Evolutionary conservation across 768 basidiomycete species (phyloP).

Genomic region (Lactifluus pinguis): DNA sequence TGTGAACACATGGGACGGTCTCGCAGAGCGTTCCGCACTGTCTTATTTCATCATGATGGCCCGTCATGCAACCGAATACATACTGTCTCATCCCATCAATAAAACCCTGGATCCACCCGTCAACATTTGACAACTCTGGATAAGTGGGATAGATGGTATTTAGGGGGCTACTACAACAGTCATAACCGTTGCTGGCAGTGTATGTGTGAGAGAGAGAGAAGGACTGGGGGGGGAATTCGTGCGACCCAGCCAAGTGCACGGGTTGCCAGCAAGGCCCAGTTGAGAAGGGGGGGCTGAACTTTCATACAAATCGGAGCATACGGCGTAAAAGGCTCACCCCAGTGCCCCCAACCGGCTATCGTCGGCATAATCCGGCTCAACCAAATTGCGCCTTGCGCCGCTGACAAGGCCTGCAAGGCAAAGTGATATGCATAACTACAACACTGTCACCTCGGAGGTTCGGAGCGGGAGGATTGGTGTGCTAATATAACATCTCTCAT

Average conservation of each 20-base stretch:
- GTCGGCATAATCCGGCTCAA: background rate
- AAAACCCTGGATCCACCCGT: background rate
- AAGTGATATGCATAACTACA: no score
- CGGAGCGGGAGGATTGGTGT: background rate
- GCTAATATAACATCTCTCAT: no score
- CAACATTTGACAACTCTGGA: background rate
- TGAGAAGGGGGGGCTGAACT: no score
- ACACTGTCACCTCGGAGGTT: background rate
- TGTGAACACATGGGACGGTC: no score
- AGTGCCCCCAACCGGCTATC: no score
- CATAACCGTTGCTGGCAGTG: no score
- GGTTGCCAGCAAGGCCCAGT: background rate
- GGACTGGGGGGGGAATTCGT: background rate
- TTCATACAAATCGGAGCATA: background rate
- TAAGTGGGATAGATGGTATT: background rate
- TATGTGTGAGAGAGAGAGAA: no score
- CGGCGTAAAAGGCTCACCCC: conserved; percentile 9
- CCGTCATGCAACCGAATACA: background rate
- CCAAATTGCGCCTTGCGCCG: background rate
- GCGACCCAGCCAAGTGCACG: background rate
- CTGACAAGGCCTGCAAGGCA: background rate
- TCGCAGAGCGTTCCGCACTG: no score
- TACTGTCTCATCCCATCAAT: background rate
- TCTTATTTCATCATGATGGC: background rate
- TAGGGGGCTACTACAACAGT: no score